A percentile compares a stretch with the other conserved stretches of the same genome.
These are phyloP conservation scores for Verbena officinalis DNA, from an alignment of 257 asterid species.

Conservation along the genomic window DNA sequence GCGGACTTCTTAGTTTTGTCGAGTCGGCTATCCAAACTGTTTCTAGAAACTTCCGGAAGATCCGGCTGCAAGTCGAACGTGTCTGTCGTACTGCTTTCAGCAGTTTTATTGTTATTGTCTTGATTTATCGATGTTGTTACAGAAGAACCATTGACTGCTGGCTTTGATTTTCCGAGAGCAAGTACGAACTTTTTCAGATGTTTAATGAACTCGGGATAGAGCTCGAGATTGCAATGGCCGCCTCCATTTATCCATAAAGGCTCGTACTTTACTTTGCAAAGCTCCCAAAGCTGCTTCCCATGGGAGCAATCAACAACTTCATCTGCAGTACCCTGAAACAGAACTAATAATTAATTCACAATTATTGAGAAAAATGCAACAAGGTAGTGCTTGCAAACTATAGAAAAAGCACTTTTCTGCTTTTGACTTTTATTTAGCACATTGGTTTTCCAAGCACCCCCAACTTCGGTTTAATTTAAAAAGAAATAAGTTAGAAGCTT, in stretches of 20 bases:
- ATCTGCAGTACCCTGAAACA: slow-evolving; percentile 84
- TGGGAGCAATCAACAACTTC: slow-evolving; percentile 93
- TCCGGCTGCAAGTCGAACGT: slow-evolving; percentile 57
- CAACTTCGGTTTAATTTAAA: too few species aligned
- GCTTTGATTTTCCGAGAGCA: slow-evolving; percentile 73
- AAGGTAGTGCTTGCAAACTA: too few species aligned
- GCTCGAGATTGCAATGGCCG: slow-evolving; percentile 95
- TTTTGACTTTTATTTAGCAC: too few species aligned
- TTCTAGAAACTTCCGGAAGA: slow-evolving; percentile 78
- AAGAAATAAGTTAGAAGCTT: too few species aligned
- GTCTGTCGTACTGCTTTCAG: slow-evolving; percentile 51
- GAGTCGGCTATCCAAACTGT: slow-evolving; percentile 92
- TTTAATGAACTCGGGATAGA: slow-evolving; percentile 87
- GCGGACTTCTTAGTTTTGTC: slow-evolving; percentile 85
- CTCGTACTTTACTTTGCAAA: slow-evolving; percentile 81
- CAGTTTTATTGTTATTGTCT: slow-evolving; percentile 44
- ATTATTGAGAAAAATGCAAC: slow-evolving; percentile 19
- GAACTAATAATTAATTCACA: slow-evolving; percentile 20
- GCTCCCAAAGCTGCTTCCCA: slow-evolving; percentile 91
- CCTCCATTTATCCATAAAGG: slow-evolving; percentile 93
- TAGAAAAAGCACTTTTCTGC: too few species aligned
- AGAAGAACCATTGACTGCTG: slow-evolving; percentile 52
- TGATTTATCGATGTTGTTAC: slow-evolving; percentile 43
- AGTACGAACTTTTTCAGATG: slow-evolving; percentile 79
- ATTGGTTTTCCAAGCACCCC: too few species aligned